Evolutionary conservation across 2,329 filamentous ascomycete species (phyloP), one percentile per base, ranked within the genome.

Genomic region (Lecanicillium sp.): DNA sequence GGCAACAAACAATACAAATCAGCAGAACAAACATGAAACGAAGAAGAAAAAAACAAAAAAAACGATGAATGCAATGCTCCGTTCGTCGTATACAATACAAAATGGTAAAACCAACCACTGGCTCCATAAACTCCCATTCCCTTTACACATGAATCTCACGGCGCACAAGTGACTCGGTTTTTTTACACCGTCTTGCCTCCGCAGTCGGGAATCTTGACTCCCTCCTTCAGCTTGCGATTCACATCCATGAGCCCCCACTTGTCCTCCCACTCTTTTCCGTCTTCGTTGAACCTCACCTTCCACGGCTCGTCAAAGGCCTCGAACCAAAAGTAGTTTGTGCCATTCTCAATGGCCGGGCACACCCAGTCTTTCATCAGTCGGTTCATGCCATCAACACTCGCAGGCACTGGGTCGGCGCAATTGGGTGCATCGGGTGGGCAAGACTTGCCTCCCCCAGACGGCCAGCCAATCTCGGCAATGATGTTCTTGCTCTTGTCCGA

Each of bases 241-340:
- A 86, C 74, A 51, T 94, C 86, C 78, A 96, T 80, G 12, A 96
- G 64, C 9, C 92, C 90, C 90, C 90, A 95, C 58, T 95, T 84
- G 57, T 94, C 86, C 65, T 96, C 90, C 89, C 89, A 95, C 37
- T 84, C 71, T 64, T 90, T 70, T 29, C 70, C 66, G 64, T 90
- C 70, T 5, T 67, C 68, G 58, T 95, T 83, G 64, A 80, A 95
- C 14, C 60, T 54, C 40, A 83, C 68, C 66, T 96, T 95, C 90
- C 90, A 96, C 3, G 88, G 88, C 69, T 96, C 90, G 56, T 96
- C 90, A 57, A 95, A 96, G 9, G 88, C 87, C 56, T 89, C 85
- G 58, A 96, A 95, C 90, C 90, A 96, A 56, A 95, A 95, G 59
- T 94, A 96, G 48, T 94, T 80, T 2, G 88, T 95, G 33, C 81